These are phyloP conservation scores for Paspalum notatum DNA, from an alignment of 176 grass and related monocot species.

Conservation along the genomic window DNA sequence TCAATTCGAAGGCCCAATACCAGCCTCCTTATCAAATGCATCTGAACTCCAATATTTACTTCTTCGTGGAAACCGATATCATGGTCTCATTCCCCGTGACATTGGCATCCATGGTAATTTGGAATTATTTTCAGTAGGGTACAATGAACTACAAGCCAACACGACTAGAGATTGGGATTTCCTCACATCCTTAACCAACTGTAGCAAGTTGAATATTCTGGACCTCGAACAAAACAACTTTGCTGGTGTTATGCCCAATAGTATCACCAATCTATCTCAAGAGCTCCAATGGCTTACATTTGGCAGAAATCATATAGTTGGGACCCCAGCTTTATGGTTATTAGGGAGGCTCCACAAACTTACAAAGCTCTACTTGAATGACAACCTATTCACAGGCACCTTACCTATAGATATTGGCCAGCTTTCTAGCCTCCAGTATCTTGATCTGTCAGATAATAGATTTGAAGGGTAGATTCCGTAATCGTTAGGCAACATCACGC, in stretches of 20 bases:
- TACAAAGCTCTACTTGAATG: neutral
- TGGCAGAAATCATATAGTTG: constrained; percentile 10
- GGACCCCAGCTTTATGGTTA: constrained; percentile 12
- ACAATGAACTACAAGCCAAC: neutral
- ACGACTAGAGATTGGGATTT: constrained; percentile 28
- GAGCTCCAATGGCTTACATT: neutral
- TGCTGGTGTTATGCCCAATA: constrained; percentile 22
- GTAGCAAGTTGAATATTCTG: neutral
- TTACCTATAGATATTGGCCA: no score
- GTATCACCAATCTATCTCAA: neutral
- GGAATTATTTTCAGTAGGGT: neutral
- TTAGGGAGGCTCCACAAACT: constrained; percentile 11
- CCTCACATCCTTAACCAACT: constrained; percentile 36
- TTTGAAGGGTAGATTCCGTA: constrained; percentile 19
- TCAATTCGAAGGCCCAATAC: constrained; percentile 12
- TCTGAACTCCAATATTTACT: constrained; percentile 1
- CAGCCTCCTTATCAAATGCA: constrained; percentile 28
- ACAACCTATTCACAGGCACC: constrained; percentile 31
- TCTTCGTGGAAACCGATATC: neutral
- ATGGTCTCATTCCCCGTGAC: constrained; percentile 28
- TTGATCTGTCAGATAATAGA: neutral
- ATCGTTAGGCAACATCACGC: constrained; percentile 28
- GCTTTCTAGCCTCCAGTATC: neutral
- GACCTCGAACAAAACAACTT: constrained; percentile 6
- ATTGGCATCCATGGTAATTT: constrained; percentile 30